Evolutionary conservation across 306 rosid genomes (phyloP).

Genomic region (Acacia confusa): DNA sequence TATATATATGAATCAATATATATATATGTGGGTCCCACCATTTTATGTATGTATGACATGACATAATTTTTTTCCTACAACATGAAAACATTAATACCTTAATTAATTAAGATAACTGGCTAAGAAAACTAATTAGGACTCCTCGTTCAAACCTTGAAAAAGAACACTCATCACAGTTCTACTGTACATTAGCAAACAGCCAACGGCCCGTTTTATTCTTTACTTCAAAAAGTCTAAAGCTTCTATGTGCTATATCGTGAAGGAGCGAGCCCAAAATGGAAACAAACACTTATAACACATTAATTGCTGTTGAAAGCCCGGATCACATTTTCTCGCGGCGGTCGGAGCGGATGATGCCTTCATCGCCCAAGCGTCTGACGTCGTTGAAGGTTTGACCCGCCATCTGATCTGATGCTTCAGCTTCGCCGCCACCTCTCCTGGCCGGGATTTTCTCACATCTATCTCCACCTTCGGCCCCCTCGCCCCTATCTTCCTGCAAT

Average conservation of each 20-base stretch:
- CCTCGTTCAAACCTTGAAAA: too few relatives aligned
- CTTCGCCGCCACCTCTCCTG: slow-evolving; percentile 51
- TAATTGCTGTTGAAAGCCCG: background rate
- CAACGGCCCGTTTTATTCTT: background rate
- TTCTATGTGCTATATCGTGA: background rate
- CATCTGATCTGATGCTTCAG: slow-evolving; percentile 44
- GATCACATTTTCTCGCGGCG: slow-evolving; percentile 58
- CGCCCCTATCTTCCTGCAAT: background rate
- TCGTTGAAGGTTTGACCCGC: slow-evolving; percentile 44
- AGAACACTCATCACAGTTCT: too few relatives aligned
- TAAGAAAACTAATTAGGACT: background rate
- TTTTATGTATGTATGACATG: too few relatives aligned
- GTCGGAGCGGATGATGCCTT: slow-evolving; percentile 43
- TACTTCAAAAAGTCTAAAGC: background rate
- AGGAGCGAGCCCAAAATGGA: background rate
- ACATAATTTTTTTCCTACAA: too few relatives aligned
- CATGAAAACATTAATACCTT: too few relatives aligned
- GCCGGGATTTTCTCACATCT: slow-evolving; percentile 44
- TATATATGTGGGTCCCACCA: too few relatives aligned
- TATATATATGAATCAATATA: too few relatives aligned
- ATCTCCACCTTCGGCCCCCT: slow-evolving; percentile 35
- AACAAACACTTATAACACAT: background rate
- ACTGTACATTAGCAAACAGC: background rate
- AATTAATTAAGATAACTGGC: too few relatives aligned
- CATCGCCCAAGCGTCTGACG: slow-evolving; percentile 43